phyloP scores from a whole-genome alignment of 305 asterid species.

The Fraxinus xanthoxyloides region DNA sequence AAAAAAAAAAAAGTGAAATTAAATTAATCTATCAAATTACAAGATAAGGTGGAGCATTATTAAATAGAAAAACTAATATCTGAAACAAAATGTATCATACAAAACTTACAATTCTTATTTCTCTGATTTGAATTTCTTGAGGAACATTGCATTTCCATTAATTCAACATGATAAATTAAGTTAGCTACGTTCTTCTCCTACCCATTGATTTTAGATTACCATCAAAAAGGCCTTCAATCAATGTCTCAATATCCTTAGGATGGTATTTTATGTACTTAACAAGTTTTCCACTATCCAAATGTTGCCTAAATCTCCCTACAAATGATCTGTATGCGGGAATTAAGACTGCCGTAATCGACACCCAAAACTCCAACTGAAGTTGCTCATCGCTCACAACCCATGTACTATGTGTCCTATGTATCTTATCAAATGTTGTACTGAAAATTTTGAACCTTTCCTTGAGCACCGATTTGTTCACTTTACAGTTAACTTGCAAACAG shows the following conservation, averaged over 20 bases:
- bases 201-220: slow-evolving; percentile 57
- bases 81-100: background rate
- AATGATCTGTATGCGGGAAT: slow-evolving; percentile 84
- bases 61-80: no score
- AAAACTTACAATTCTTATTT: background rate
- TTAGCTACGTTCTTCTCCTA: slow-evolving; percentile 43
- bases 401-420: slow-evolving; percentile 53
- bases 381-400: slow-evolving; percentile 88
- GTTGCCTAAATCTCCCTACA: slow-evolving; percentile 63
- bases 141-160: background rate
- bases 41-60: no score
- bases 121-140: background rate
- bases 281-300: slow-evolving; percentile 46
- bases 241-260: slow-evolving; percentile 76
- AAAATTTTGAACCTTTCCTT: slow-evolving; percentile 77
- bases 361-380: slow-evolving; percentile 76
- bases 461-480: slow-evolving; percentile 48
- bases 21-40: no score
- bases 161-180: background rate
- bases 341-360: slow-evolving; percentile 64
- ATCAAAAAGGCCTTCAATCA: slow-evolving; percentile 71
- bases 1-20: no score
- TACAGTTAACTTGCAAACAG: slow-evolving; percentile 47
- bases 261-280: slow-evolving; percentile 76
- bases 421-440: slow-evolving; percentile 57